Evolutionary conservation across 345 rosid species (phyloP).

Genomic region (Laguncularia racemosa): DNA sequence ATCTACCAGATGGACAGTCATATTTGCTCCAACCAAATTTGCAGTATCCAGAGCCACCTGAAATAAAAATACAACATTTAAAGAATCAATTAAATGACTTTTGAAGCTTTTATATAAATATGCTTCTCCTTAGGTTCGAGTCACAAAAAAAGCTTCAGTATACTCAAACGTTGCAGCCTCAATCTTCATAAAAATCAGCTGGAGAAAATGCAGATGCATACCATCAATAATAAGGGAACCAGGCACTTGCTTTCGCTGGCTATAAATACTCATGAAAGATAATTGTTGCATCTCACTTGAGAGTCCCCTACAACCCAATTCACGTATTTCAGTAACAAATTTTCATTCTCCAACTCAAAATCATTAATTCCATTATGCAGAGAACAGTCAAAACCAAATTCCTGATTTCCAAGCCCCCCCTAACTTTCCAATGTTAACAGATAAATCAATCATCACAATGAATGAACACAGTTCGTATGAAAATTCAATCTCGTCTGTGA

Average conservation of each 20-base stretch:
- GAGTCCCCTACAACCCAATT: constrained; percentile 27
- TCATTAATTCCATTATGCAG: not conserved
- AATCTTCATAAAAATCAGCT: not conserved
- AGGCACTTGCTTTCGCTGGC: constrained; percentile 50
- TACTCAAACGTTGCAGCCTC: not conserved
- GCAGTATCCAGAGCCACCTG: constrained; percentile 95
- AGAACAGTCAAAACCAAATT: too few relatives aligned
- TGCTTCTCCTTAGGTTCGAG: too few relatives aligned
- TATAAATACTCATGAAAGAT: constrained; percentile 62
- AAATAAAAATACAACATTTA: not conserved
- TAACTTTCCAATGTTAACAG: too few relatives aligned
- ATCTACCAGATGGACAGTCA: constrained; percentile 61
- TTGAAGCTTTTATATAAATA: too few relatives aligned
- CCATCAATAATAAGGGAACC: constrained; percentile 83
- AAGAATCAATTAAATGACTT: too few relatives aligned
- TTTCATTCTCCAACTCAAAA: not conserved
- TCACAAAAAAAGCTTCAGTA: too few relatives aligned
- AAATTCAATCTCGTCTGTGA: too few relatives aligned
- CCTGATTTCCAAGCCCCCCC: too few relatives aligned
- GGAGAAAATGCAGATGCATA: constrained; percentile 14
- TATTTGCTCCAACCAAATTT: constrained; percentile 89
- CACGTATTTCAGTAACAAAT: not conserved
- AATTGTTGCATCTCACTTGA: constrained; percentile 30
- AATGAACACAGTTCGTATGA: too few relatives aligned
- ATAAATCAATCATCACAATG: too few relatives aligned